Base-by-base conservation (phyloP, 352 stramenopile genomes). In the Globisporangium nagaii region DNA sequence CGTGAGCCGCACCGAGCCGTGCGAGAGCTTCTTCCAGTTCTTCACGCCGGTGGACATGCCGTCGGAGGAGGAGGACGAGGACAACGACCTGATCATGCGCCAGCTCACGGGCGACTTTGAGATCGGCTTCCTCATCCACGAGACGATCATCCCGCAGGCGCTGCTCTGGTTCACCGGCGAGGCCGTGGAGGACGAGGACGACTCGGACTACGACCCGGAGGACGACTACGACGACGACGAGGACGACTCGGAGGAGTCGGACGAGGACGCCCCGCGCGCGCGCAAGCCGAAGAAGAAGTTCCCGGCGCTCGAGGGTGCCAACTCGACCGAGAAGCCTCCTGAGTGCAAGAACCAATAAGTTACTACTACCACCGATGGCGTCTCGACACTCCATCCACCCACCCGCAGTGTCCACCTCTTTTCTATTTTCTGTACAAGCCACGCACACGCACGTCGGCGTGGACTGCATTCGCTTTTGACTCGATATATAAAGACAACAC, bases 331-430 rank as follows among this genome's bases (percentile, higher is more conserved):
- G 70, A 91, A 93, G 69, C 84, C 84, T 36, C 80, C 80, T 44
- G 84, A 93, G 78, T 93, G 84, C 78, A 93, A 93, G 74, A 93
- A 93, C 71, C 84, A 93, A 70, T 93, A 87, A 90, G 53, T 62
- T 62, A 60, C 42, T 17, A 28, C 19, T 36, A 31, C 27, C 44
- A 25, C 36, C 8, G 40, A 27, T 31, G 25, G 6, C 19, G 27
- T 60, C 35, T 53, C 37, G 36, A 42, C 46, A 53, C 41, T 39
- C 28, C 17, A 42, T 15, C 17, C 27, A 30, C 40, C 11, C 40
- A 20, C 40, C 6, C 40, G 40, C 15, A 28, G 19, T 19, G 20
- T 20, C 19, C 15, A 22, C 10, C 40, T 45, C 48, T 13, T 35
- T 46, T 56, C 15, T 56, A 47, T 58, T 42, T 53, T 36, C 27